Conservation (phyloP, 1,139 yeast species). For the Lizanozyma gosingica region DNA sequence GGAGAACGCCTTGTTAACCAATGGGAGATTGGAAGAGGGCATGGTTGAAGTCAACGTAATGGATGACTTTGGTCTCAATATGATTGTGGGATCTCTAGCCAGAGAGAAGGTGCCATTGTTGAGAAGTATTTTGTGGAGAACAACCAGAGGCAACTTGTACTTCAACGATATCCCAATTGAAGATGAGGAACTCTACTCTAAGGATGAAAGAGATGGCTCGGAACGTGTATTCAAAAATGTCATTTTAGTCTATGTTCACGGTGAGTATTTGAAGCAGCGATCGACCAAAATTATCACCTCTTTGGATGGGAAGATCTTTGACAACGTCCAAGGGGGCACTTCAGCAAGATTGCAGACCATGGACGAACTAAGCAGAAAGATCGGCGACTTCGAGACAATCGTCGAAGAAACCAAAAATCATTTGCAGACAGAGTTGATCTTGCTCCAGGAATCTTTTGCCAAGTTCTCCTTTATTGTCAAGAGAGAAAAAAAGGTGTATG, state of each 20-base stretch:
- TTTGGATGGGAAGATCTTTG: constrained; percentile 35
- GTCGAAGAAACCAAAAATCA: constrained; percentile 24
- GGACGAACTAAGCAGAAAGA: constrained; percentile 32
- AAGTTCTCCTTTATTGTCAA: constrained; percentile 63
- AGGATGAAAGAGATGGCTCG: constrained; percentile 27
- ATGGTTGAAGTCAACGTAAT: constrained; percentile 45
- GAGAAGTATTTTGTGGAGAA: constrained; percentile 47
- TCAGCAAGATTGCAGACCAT: constrained; percentile 25
- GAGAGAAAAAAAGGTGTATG: constrained; percentile 63
- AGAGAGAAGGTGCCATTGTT: constrained; percentile 36
- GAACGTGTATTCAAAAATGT: background rate
- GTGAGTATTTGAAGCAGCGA: constrained; percentile 30
- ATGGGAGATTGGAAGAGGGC: constrained; percentile 46
- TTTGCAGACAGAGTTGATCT: constrained; percentile 44
- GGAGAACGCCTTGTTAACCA: constrained; percentile 43
- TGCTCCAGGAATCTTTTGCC: constrained; percentile 58
- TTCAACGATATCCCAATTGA: constrained; percentile 14
- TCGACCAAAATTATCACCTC: constrained; percentile 38
- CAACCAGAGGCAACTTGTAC: constrained; percentile 44
- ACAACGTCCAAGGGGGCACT: constrained; percentile 20
- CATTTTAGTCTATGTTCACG: constrained; percentile 33
- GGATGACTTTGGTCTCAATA: constrained; percentile 44
- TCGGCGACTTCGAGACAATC: constrained; percentile 53
- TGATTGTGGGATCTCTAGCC: constrained; percentile 43
- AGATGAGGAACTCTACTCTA: background rate